These are phyloP conservation scores for Metschnikowia koreensis DNA, from an alignment of 805 yeast species.

Conservation along the genomic window DNA sequence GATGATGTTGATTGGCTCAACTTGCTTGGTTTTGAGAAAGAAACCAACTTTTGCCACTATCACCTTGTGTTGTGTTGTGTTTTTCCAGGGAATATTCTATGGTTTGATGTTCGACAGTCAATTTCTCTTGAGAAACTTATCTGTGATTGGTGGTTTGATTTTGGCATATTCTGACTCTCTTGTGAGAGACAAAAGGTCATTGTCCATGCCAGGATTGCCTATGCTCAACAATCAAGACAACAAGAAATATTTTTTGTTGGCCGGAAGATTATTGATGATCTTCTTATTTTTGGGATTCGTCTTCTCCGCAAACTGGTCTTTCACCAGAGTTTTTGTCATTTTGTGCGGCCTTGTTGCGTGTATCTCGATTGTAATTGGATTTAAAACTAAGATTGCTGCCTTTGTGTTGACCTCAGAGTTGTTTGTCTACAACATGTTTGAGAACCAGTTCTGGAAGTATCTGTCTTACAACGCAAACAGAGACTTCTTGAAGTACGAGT, in stretches of 20 bases:
- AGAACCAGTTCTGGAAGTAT: conserved; percentile 88
- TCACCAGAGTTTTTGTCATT: conserved; percentile 61
- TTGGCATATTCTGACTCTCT: conserved; percentile 85
- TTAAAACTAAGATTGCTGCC: conserved; percentile 88
- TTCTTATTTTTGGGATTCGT: conserved; percentile 84
- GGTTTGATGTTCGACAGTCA: conserved; percentile 80
- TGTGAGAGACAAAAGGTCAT: conserved; percentile 68
- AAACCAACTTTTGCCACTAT: conserved; percentile 68
- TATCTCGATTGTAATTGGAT: conserved; percentile 82
- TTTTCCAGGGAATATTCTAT: conserved; percentile 82
- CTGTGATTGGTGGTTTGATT: conserved; percentile 88
- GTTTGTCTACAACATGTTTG: conserved; percentile 69
- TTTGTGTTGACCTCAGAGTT: conserved; percentile 64
- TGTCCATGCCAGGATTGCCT: conserved; percentile 72
- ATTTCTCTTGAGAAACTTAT: conserved; percentile 81
- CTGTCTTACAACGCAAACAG: conserved; percentile 69
- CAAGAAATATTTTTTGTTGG: conserved; percentile 77
- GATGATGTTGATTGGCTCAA: conserved; percentile 72
- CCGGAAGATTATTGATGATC: conserved; percentile 84
- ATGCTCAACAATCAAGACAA: conserved; percentile 67
- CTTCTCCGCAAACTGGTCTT: conserved; percentile 69
- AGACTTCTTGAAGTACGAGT: conserved; percentile 88
- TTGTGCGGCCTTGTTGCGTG: conserved; percentile 69
- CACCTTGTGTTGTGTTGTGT: conserved; percentile 65
- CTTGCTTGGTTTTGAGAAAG: conserved; percentile 66